Evolutionary conservation across 2,329 filamentous ascomycete species (phyloP), one percentile per base, ranked within the genome.

Genomic region (Paracoccidioides lutzii): DNA sequence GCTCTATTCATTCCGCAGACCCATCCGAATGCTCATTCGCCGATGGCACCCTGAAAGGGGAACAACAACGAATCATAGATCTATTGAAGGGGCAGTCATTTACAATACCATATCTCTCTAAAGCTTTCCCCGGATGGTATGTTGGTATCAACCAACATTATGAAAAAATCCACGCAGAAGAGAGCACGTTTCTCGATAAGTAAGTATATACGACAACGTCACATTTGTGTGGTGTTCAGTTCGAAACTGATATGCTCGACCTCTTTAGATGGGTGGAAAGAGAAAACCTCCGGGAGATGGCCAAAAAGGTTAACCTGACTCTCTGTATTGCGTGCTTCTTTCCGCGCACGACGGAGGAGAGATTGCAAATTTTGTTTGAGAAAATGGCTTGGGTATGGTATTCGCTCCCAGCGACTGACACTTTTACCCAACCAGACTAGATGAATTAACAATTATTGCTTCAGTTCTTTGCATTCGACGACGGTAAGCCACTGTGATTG

Each of bases 391-490:
- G 55, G 55, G 55, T 57, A 57, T 37, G 52, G n/a, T 12, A 1
- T 44, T n/a, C 8, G n/a, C n/a, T 22, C n/a, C n/a, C n/a, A n/a
- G 37, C 7, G 12, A 15, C 22, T 15, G 15, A 44, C 42, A 8
- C 42, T 8, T 15, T 44, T 22, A 22, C 22, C 22, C 22, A 44
- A 1, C 15, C 42, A 15, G 14, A 8, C 42, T 22, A 44, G 42
- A 44, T 44, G n/a, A 44, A 22, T 15, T 44, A 15, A 44, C 42
- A 44, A 8, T 6, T 33, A 38, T 45, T 33, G 5, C 6, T 30
- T 30, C 15, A 57, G 55, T 57, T 57, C 45, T 57, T 57, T 38
- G 55, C 55, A n/a, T 57, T 57, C 32, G 55, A 57, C 32, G 55
- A 57, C 38, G 55, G 55, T 57, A 51, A 54, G 52, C 14, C n/a